Evolutionary conservation across 2,329 filamentous ascomycete genomes (phyloP).

Genomic region (Cylindrodendrum hubeiense): DNA sequence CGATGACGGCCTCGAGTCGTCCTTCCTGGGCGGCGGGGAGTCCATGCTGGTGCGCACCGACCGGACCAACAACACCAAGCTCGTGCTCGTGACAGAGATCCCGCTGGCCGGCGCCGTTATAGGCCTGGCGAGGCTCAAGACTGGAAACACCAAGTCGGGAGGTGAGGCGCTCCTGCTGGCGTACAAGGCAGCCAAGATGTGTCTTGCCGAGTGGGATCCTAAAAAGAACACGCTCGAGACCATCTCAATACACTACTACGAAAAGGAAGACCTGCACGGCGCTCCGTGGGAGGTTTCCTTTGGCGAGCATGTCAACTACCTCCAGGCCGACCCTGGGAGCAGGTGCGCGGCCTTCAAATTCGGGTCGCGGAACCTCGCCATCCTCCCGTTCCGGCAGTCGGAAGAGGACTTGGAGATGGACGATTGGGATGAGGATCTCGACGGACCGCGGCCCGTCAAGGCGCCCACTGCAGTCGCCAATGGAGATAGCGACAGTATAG

Average conservation of each 20-base stretch:
- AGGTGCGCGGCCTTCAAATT: slow-evolving; percentile 96
- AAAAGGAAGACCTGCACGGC: slow-evolving; percentile 88
- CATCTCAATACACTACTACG: slow-evolving; percentile 97
- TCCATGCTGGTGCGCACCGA: slow-evolving; percentile 72
- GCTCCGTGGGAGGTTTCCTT: slow-evolving; percentile 85
- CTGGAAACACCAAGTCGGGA: slow-evolving; percentile 78
- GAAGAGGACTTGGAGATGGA: slow-evolving; percentile 93
- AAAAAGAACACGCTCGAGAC: slow-evolving; percentile 84
- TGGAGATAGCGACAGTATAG: slow-evolving; percentile 53
- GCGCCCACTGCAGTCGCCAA: slow-evolving; percentile 51
- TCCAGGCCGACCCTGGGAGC: slow-evolving; percentile 91
- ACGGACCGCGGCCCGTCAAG: slow-evolving; percentile 73
- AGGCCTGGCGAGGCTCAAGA: slow-evolving; percentile 83
- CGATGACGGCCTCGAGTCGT: slow-evolving; percentile 74
- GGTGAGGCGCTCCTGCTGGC: slow-evolving; percentile 87
- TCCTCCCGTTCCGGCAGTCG: slow-evolving; percentile 89
- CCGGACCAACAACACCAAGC: slow-evolving; percentile 76
- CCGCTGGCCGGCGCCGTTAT: slow-evolving; percentile 86
- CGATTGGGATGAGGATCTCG: slow-evolving; percentile 87
- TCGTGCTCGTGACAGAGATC: slow-evolving; percentile 88
- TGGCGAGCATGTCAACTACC: slow-evolving; percentile 80
- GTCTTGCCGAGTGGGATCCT: slow-evolving; percentile 93
- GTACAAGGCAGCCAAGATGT: slow-evolving; percentile 92
- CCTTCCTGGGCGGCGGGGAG: slow-evolving; percentile 74
- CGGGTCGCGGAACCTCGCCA: slow-evolving; percentile 87